Base-by-base conservation (phyloP, 148 eudicot genomes). In the Fagopyrum homotropicum region DNA sequence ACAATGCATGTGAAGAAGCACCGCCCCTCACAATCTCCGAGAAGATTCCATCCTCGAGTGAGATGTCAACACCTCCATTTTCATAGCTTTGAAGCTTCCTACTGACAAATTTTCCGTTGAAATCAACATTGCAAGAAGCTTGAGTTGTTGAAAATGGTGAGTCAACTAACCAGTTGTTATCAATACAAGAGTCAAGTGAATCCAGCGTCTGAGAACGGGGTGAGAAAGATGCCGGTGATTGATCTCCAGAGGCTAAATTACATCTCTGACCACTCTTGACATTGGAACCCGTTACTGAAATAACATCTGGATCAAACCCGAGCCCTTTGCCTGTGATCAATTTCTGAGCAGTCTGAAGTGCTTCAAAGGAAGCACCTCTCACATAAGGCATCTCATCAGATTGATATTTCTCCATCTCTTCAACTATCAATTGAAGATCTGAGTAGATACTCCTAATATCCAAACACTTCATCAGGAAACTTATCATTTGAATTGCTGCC, bases 401-500 rank as follows among this genome's bases (percentile, higher is more conserved):
- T 60, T 89, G 92, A 77, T 88, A 92, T 40, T 85, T 95, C 82
- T 92, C 96, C 97, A 95, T 95, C 80, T 85, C 93, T 75, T 81
- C 85, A 45, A 92, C 83, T 22, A 95, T 80, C 79, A 80, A 71
- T 29, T 77, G 84, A 44, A 95, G 76, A 82, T 92, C 96, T 0
- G 91, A 88, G 16, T 78, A 78, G 30, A 95, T 77, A 82, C 93
- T 89, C 75, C 89, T 92, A 2, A 89, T 88, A 75, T 95, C 97
- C 85, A 95, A 85, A 66, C 87, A 90, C 74, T 87, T 90, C 92
- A 95, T 90, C 75, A 95, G 73, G 73, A 81, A 90, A 75, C 85
- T 89, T 55, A 95, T 82, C 99, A 95, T 95, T 79, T 95, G 99
- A 77, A 95, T 90, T 45, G 97, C 89, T 29, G 92, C 79, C 80